A percentile compares a stretch with the other conserved stretches of the same genome.
Conservation (phyloP, 805 yeast species). For the Wickerhamomyces alni region DNA sequence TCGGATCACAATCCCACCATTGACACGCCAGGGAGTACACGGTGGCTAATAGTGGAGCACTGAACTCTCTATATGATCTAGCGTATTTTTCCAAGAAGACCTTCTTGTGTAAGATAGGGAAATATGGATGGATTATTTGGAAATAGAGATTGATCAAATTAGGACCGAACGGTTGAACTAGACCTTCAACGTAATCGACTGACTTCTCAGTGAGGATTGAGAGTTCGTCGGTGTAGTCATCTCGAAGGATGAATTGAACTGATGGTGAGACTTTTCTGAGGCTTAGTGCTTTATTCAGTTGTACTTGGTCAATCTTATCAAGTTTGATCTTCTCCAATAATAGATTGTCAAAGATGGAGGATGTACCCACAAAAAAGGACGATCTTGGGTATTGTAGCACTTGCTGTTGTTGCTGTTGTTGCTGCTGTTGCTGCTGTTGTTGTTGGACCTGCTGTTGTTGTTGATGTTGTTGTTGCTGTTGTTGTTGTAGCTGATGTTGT, state of each 20-base stretch:
- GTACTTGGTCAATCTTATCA: constrained; percentile 76
- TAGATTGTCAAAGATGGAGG: constrained; percentile 74
- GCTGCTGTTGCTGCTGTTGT: constrained; percentile 9
- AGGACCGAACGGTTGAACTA: constrained; percentile 91
- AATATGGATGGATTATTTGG: constrained; percentile 82
- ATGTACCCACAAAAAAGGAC: constrained; percentile 82
- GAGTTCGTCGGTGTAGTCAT: constrained; percentile 70
- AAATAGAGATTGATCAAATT: constrained; percentile 75
- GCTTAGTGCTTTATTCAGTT: constrained; percentile 56
- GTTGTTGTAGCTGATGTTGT: constrained; percentile 1
- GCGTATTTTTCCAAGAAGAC: constrained; percentile 89
- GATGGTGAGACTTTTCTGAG: constrained; percentile 74
- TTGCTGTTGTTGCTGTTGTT: constrained; percentile 11
- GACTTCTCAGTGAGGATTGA: constrained; percentile 66
- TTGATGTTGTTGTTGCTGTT: background rate
- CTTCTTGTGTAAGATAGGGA: constrained; percentile 85
- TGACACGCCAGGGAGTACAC: constrained; percentile 84
- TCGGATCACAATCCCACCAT: constrained; percentile 83
- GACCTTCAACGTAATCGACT: constrained; percentile 76
- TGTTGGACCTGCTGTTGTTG: constrained; percentile 2
- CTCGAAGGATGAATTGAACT: constrained; percentile 71
- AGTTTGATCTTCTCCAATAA: constrained; percentile 59
- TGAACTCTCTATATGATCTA: constrained; percentile 84
- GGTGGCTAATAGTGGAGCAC: constrained; percentile 87
- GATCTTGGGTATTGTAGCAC: constrained; percentile 87